Percentiles rank a stretch among this genome's conserved stretches.
Conservation (phyloP, 2,329 filamentous ascomycete genomes). For the Hypoxylon sp. region DNA sequence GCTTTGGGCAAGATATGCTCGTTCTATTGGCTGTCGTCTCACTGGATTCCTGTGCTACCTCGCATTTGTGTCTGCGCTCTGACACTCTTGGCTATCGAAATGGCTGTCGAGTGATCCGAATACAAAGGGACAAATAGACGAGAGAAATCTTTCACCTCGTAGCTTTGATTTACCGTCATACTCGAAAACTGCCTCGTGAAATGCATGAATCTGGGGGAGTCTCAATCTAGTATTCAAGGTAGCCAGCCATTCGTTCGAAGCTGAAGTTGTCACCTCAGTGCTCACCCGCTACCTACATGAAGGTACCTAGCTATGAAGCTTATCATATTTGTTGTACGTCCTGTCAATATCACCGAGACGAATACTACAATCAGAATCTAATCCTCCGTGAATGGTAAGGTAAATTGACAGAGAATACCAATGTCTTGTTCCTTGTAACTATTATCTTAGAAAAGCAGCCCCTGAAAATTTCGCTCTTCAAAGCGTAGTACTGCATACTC, state of each 20-base stretch:
- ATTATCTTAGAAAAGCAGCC: no score
- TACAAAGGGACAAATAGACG: neutral
- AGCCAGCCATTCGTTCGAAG: neutral
- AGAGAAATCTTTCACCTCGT: neutral
- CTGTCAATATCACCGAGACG: no score
- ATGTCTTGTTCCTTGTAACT: no score
- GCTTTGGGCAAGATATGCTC: constrained; percentile 10
- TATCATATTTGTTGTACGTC: neutral
- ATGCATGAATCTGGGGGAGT: neutral
- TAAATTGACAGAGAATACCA: no score
- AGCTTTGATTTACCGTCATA: neutral
- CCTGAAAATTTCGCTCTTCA: no score
- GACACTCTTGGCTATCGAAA: neutral
- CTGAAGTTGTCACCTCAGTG: neutral
- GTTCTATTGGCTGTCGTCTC: constrained; percentile 25
- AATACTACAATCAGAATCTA: neutral
- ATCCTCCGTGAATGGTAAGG: no score
- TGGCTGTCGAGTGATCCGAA: neutral
- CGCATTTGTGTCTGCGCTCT: constrained; percentile 7
- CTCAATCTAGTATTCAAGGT: neutral
- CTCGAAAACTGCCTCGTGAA: neutral
- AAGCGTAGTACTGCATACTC: no score
- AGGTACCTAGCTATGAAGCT: neutral
- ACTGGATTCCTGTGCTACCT: constrained; percentile 15
- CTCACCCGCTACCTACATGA: neutral